phyloP scores from a whole-genome alignment of 495 filamentous ascomycete species.

The Daldinia concentrica region DNA sequence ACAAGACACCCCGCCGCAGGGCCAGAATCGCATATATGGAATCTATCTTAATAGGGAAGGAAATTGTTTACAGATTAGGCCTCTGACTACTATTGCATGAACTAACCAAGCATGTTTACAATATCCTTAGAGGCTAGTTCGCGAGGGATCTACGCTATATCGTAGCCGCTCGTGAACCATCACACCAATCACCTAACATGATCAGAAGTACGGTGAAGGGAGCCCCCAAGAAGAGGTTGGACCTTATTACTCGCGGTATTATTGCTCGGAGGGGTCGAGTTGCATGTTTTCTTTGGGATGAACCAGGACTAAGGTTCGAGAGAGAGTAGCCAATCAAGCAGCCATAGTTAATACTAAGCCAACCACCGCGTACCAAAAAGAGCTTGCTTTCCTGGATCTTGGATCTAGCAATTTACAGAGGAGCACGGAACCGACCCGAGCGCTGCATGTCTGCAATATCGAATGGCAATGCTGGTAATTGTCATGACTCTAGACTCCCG shows the following conservation, averaged over 20 bases:
- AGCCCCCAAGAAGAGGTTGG: slow-evolving; percentile 11
- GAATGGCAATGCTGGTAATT: slow-evolving; percentile 29
- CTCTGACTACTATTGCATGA: background rate
- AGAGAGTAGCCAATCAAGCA: slow-evolving; percentile 31
- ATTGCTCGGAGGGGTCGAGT: slow-evolving; percentile 17
- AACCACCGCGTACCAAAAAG: slow-evolving; percentile 22
- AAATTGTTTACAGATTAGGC: background rate
- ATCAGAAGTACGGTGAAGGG: slow-evolving; percentile 1
- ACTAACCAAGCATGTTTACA: background rate
- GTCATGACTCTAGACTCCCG: slow-evolving; percentile 28
- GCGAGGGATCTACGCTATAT: background rate
- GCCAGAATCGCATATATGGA: slow-evolving; percentile 1
- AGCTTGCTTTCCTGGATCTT: slow-evolving; percentile 34
- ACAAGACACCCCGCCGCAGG: background rate
- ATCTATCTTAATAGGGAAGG: background rate
- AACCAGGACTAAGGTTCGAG: slow-evolving; percentile 26
- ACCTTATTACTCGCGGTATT: slow-evolving; percentile 23
- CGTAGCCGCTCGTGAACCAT: background rate
- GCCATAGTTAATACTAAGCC: slow-evolving; percentile 17
- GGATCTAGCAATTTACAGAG: slow-evolving; percentile 38
- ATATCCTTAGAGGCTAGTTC: background rate
- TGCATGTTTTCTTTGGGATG: slow-evolving; percentile 18
- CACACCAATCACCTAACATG: slow-evolving; percentile 4
- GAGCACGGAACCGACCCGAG: slow-evolving; percentile 19
- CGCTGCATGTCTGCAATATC: slow-evolving; percentile 32